Conservation (phyloP, 2,329 filamentous ascomycete genomes). For the Plenodomus tracheiphilus region DNA sequence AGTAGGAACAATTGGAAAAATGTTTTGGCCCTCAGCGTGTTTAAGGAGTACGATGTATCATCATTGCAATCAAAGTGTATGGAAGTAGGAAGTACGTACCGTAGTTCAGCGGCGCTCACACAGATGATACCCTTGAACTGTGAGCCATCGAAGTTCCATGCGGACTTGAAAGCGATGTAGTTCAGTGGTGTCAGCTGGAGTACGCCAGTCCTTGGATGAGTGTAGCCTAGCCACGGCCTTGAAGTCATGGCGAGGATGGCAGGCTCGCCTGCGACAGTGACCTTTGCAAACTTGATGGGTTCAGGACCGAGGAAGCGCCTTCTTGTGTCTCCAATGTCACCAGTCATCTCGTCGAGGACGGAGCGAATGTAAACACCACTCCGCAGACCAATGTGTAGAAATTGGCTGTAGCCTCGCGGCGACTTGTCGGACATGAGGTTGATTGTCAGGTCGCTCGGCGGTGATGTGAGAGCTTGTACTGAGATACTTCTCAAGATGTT, state of each 20-base stretch:
- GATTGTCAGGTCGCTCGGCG: conserved; percentile 85
- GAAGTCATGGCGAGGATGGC: conserved; percentile 90
- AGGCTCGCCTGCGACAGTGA: conserved; percentile 82
- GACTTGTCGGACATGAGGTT: conserved; percentile 96
- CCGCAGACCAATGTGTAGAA: conserved; percentile 92
- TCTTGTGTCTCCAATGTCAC: conserved; percentile 90
- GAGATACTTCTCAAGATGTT: conserved; percentile 79
- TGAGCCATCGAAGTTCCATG: conserved; percentile 95
- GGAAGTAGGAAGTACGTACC: conserved; percentile 61
- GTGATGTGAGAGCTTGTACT: conserved; percentile 88
- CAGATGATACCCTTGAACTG: conserved; percentile 95
- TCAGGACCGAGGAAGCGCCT: conserved; percentile 94
- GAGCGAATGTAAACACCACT: conserved; percentile 96
- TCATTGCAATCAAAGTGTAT: conserved; percentile 53
- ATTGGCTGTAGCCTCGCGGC: conserved; percentile 83
- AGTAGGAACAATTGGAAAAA: conserved; percentile 98
- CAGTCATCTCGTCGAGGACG: conserved; percentile 91
- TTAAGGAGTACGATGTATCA: conserved; percentile 61
- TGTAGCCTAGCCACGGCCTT: conserved; percentile 93
- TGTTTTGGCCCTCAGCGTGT: conserved; percentile 54
- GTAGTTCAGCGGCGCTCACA: conserved; percentile 83
- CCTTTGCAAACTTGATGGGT: conserved; percentile 84
- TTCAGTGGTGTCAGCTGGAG: conserved; percentile 92
- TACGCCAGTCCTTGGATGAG: conserved; percentile 80
- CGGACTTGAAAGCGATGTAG: conserved; percentile 87